Conservation (phyloP, 2,329 filamentous ascomycete genomes). For the Colletotrichum sp. region DNA sequence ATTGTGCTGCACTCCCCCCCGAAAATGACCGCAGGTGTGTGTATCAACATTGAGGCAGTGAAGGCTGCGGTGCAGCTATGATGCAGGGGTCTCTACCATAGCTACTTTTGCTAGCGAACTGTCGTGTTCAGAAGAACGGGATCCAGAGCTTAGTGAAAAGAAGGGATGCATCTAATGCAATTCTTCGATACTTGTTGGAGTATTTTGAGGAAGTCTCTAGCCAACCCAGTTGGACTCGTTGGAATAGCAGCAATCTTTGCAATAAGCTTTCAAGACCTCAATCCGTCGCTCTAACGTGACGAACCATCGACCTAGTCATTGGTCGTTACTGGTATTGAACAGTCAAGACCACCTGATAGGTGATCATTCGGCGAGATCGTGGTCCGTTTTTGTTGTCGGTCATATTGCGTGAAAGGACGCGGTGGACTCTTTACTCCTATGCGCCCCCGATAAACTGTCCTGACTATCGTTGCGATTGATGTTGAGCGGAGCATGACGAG, state of each 20-base stretch:
- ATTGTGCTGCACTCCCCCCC: neutral
- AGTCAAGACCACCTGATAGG: neutral
- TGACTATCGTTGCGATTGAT: neutral
- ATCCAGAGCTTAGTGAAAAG: neutral
- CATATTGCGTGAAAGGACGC: neutral
- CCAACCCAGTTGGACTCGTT: neutral
- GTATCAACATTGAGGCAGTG: neutral
- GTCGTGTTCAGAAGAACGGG: neutral
- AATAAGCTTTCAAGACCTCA: neutral
- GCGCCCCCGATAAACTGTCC: neutral
- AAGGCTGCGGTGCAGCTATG: neutral
- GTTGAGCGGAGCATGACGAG: neutral
- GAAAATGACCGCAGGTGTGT: neutral
- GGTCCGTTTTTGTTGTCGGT: neutral
- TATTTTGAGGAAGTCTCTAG: neutral
- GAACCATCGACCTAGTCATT: neutral
- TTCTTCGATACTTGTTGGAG: neutral
- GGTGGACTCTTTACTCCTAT: neutral
- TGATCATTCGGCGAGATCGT: neutral
- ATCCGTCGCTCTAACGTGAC: neutral
- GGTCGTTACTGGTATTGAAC: neutral
- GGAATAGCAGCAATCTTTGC: neutral
- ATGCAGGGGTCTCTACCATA: neutral
- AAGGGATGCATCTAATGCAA: neutral
- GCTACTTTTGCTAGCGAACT: neutral